These are phyloP conservation scores for Aureobasidium namibiae DNA, from an alignment of 2,329 filamentous ascomycete genomes.

Conservation along the genomic window DNA sequence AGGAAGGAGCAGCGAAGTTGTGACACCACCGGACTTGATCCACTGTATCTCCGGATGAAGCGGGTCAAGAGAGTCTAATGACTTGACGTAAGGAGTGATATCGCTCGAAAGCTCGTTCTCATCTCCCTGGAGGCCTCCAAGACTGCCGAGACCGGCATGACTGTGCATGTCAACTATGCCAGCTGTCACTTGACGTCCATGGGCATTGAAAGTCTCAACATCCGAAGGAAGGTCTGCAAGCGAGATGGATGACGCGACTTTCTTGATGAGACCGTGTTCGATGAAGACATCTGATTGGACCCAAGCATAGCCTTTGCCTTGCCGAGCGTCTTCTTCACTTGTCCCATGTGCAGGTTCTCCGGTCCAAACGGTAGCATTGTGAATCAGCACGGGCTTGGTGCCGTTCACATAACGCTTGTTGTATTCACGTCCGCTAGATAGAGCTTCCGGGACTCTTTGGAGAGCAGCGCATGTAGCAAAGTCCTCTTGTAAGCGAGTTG, in stretches of 20 bases:
- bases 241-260: conserved; percentile 41
- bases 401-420: conserved; percentile 55
- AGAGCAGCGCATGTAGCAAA: conserved; percentile 50
- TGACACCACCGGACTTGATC: conserved; percentile 67
- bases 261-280: conserved; percentile 53
- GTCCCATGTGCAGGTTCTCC: conserved; percentile 51
- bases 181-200: conserved; percentile 53
- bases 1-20: conserved; percentile 57
- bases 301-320: conserved; percentile 55
- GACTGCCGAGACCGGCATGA: conserved; percentile 52
- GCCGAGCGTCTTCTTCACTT: conserved; percentile 45
- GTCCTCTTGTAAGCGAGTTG: conserved; percentile 46
- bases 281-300: conserved; percentile 51
- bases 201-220: conserved; percentile 47
- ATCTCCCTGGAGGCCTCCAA: conserved; percentile 52
- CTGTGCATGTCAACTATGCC: conserved; percentile 68
- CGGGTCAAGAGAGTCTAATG: conserved; percentile 57
- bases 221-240: conserved; percentile 37
- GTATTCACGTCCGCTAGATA: conserved; percentile 46
- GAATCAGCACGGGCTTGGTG: conserved; percentile 53
- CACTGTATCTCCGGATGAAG: conserved; percentile 57
- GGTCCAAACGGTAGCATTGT: conserved; percentile 59
- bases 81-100: conserved; percentile 60
- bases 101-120: conserved; percentile 56
- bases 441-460: conserved; percentile 47